Evolutionary conservation across 176 grass and related monocot genomes (phyloP), one percentile per base, ranked within the genome.

Genomic region (Zoysia pacifica): DNA sequence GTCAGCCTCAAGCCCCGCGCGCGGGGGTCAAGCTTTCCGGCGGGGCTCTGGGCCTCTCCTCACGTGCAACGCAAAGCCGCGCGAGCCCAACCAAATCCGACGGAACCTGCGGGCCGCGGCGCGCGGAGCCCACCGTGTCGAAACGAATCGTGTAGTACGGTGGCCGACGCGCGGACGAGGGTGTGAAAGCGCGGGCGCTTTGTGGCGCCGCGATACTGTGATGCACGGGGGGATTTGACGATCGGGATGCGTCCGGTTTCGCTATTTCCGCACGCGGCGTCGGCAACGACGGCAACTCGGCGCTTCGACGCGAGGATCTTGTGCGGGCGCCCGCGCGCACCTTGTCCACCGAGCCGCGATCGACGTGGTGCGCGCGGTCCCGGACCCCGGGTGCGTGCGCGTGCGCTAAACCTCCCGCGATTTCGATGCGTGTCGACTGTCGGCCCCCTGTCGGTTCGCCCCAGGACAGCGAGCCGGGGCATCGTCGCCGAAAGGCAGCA

Each of bases 161-260:
- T 11, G 58, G 20, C 19, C 20, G 20, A 62, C 45, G 20, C 19
- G 59, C 58, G 58, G 19, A 51, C 40, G 55, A 4, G 1, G 9
- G 86, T 89, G 87, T 85, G 87, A 89, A 89, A 45, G 35, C 48
- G 56, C 77, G 72, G 56, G 4, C 51, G 50, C 81, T 83, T 76
- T 83, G 72, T 53, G 63, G 81, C 87, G 87, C 81, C 76, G 81
- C 48, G 47, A 69, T 80, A 40, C 51, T 37, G 52, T 10, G 42
- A 15, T 50, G 62, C 51, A 14, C 6, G 56, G 15, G 67, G 40
- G 9, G 13, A 79, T 79, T 64, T 37, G 74, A 9, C 18, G 51
- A 46, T 39, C 62, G n/a, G 48, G 60, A 64, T n/a, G 75, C 59
- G 7, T 59, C 10, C 28, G 28, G 28, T 28, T 28, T 28, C 55